phyloP scores from a whole-genome alignment of 169 alveolate genomes.

The Eimeria brunetti region DNA sequence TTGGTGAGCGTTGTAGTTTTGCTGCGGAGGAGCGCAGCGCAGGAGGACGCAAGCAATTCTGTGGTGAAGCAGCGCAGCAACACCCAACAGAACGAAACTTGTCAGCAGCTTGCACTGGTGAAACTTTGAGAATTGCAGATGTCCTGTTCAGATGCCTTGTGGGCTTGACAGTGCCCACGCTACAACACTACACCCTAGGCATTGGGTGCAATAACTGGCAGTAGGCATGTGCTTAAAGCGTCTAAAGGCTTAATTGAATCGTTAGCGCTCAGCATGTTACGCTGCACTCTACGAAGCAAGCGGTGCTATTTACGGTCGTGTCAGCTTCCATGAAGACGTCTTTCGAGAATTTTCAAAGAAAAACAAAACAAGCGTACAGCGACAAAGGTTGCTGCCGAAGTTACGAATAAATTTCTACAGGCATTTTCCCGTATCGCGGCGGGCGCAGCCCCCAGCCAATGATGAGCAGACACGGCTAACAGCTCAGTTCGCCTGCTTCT shows the following conservation, averaged over 20 bases:
- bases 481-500: neutral
- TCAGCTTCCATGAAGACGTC: neutral
- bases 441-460: slow-evolving; percentile 23
- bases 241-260: neutral
- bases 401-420: neutral
- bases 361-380: neutral
- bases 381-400: neutral
- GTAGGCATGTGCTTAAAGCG: neutral
- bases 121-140: too few species aligned
- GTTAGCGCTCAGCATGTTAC: neutral
- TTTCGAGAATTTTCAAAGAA: neutral
- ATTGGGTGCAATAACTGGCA: neutral
- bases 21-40: neutral
- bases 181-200: neutral
- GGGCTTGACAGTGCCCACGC: neutral
- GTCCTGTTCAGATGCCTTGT: neutral
- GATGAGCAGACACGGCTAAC: neutral
- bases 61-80: neutral
- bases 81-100: neutral
- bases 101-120: neutral
- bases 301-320: neutral
- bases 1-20: neutral
- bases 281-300: neutral
- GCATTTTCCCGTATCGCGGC: neutral
- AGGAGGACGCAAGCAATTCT: neutral